Conservation (phyloP, 2,329 filamentous ascomycete genomes). For the Cladosporium cucumerinum region DNA sequence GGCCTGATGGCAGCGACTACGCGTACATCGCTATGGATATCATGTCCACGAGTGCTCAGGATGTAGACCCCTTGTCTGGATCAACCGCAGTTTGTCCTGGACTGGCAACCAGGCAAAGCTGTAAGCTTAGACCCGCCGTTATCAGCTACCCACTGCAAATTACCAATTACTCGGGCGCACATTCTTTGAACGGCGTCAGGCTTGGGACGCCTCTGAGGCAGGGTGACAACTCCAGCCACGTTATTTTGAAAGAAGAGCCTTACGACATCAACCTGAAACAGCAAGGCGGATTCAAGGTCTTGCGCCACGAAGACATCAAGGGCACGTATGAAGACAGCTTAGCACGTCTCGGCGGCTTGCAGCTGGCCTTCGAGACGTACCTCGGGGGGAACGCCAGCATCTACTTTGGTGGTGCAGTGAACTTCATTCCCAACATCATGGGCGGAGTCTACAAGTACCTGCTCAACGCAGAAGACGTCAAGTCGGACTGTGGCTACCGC, state of each 20-base stretch:
- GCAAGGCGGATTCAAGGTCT: conserved; percentile 17
- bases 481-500: conserved; percentile 19
- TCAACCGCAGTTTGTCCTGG: conserved; percentile 6
- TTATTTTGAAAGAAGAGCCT: not conserved
- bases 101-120: conserved; percentile 19
- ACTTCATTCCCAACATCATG: conserved; percentile 16
- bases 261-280: conserved; percentile 13
- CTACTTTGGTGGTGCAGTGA: conserved; percentile 9
- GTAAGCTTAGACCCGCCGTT: conserved; percentile 24
- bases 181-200: conserved; percentile 16
- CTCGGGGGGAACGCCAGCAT: conserved; percentile 21
- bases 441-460: conserved; percentile 21
- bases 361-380: conserved; percentile 19
- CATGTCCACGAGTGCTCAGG: conserved; percentile 12
- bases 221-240: not conserved
- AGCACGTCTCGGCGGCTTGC: conserved; percentile 19
- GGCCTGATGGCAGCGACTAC: not conserved
- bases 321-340: conserved; percentile 14
- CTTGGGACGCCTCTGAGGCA: not conserved
- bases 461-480: conserved; percentile 15
- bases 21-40: conserved; percentile 22
- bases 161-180: conserved; percentile 16
- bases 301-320: conserved; percentile 20
- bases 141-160: conserved; percentile 24
- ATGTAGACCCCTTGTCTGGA: not conserved